Evolutionary conservation across 768 basidiomycete genomes (phyloP).

Genomic region (Terana coerulea): DNA sequence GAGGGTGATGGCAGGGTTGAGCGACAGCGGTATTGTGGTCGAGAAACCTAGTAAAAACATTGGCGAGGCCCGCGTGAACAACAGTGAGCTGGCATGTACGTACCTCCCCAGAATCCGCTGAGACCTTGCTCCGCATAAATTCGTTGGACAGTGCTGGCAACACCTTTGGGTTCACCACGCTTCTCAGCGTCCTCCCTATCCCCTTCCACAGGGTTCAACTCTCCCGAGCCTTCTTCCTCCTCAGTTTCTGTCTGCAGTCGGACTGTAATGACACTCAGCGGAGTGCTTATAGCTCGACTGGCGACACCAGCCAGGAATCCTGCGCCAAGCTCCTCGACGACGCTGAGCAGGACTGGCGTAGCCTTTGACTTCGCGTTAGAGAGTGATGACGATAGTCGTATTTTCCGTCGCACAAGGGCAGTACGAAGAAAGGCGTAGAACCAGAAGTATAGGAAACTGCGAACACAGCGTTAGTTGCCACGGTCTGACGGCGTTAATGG

Average conservation of each 20-base stretch:
- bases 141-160: conserved; percentile 28
- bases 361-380: conserved; percentile 3
- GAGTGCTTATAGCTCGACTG: conserved; percentile 51
- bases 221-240: conserved; percentile 28
- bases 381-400: not conserved
- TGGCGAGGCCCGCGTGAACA: not conserved
- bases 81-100: not conserved
- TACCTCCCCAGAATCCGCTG: conserved; percentile 56
- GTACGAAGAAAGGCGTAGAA: conserved; percentile 49
- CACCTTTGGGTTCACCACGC: conserved; percentile 15
- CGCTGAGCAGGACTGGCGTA: conserved; percentile 21
- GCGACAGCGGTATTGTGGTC: conserved; percentile 43
- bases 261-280: conserved; percentile 53
- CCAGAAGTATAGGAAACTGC: conserved; percentile 61
- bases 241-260: conserved; percentile 44
- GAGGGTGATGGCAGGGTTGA: conserved; percentile 58
- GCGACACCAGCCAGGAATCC: conserved; percentile 57
- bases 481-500: not conserved
- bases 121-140: conserved; percentile 49
- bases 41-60: conserved; percentile 39
- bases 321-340: conserved; percentile 47
- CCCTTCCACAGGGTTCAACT: conserved; percentile 12
- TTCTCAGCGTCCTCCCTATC: conserved; percentile 7
- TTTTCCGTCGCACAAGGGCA: conserved; percentile 33
- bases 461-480: not conserved